Conservation (phyloP, 768 basidiomycete genomes). For the Termitomyces sp. region DNA sequence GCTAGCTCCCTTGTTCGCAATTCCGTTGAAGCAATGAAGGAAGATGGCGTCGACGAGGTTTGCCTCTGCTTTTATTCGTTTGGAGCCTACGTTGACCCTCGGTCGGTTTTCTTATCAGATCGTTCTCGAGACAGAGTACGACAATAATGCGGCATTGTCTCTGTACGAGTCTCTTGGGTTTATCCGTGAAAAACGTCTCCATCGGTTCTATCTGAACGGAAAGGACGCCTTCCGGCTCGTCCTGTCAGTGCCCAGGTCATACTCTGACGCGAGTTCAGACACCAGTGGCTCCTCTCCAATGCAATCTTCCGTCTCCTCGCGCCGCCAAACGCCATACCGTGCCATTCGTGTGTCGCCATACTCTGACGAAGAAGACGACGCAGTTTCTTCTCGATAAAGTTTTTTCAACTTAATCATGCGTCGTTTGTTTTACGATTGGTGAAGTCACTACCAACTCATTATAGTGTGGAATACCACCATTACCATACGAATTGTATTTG, state of each 20-base stretch:
- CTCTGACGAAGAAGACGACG: conserved; percentile 38
- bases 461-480: not conserved
- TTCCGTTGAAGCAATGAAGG: conserved; percentile 81
- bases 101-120: conserved; percentile 44
- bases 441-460: not conserved
- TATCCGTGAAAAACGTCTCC: conserved; percentile 90
- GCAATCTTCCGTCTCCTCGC: conserved; percentile 12
- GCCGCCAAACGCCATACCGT: conserved; percentile 25
- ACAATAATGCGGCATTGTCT: conserved; percentile 83
- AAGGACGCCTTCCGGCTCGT: conserved; percentile 92
- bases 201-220: conserved; percentile 94
- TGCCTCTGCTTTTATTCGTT: conserved; percentile 17
- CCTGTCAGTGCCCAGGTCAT: conserved; percentile 45
- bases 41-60: conserved; percentile 82
- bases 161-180: conserved; percentile 93
- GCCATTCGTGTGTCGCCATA: conserved; percentile 40
- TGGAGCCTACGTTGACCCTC: not conserved
- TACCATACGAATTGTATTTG: not conserved
- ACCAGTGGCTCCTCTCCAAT: conserved; percentile 20
- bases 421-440: not conserved
- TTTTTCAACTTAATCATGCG: not conserved
- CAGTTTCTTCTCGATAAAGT: conserved; percentile 26
- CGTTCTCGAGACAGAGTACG: conserved; percentile 93
- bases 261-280: conserved; percentile 29
- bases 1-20: conserved; percentile 81